phyloP scores from a whole-genome alignment of 2,329 filamentous ascomycete species.

The Trichoderma pleuroti region DNA sequence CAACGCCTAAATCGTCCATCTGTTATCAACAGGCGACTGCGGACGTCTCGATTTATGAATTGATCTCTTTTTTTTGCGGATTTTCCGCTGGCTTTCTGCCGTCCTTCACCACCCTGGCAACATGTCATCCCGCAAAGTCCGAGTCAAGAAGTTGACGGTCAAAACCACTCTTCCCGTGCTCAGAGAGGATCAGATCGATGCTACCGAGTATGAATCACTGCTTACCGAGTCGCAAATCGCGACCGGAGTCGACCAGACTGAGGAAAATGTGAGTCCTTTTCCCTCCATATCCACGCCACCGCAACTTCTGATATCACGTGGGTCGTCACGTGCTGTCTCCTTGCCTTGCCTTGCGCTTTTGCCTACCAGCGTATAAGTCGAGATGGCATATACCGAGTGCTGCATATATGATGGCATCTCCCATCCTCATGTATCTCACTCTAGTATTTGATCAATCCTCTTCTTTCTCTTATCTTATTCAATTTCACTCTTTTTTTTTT shows the following conservation, averaged over 20 bases:
- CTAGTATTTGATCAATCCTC: neutral
- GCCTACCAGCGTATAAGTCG: conserved; percentile 11
- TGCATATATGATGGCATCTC: neutral
- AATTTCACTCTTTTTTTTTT: neutral
- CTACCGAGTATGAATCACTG: conserved; percentile 79
- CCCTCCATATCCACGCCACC: conserved; percentile 25
- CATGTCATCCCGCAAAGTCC: conserved; percentile 66
- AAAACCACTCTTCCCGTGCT: conserved; percentile 86
- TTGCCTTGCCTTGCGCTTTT: conserved; percentile 22
- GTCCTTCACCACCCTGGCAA: conserved; percentile 39
- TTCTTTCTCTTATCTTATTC: neutral
- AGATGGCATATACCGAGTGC: neutral
- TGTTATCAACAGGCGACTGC: conserved; percentile 47
- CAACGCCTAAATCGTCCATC: conserved; percentile 51
- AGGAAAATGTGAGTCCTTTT: conserved; percentile 81
- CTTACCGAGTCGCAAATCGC: conserved; percentile 82
- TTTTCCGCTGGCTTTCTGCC: conserved; percentile 51
- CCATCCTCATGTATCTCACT: neutral
- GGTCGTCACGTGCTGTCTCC: conserved; percentile 39
- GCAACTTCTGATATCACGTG: conserved; percentile 48
- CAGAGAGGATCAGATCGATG: conserved; percentile 85
- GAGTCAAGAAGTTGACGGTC: conserved; percentile 86
- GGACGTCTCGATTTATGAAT: conserved; percentile 57
- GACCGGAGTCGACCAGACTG: conserved; percentile 93
- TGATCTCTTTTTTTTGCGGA: conserved; percentile 62